Evolutionary conservation across 805 yeast species (phyloP).

Genomic region (Candida alai): DNA sequence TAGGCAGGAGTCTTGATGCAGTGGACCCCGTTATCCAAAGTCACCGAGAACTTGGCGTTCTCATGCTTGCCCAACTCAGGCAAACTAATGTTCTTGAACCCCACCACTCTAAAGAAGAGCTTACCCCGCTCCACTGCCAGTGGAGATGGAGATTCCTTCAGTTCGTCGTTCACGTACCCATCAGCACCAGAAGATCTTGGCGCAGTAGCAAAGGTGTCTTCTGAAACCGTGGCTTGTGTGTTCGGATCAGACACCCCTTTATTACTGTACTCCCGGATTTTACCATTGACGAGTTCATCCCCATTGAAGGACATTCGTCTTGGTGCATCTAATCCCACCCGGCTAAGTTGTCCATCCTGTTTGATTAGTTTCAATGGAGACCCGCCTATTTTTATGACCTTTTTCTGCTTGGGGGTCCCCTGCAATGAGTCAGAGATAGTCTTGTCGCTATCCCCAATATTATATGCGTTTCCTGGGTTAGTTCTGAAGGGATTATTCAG

Average conservation of each 20-base stretch:
- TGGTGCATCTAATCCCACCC: constrained; percentile 5
- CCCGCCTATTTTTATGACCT: constrained; percentile 36
- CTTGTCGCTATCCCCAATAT: neutral
- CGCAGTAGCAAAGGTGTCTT: constrained; percentile 8
- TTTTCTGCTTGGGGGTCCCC: constrained; percentile 11
- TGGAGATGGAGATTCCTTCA: constrained; percentile 1
- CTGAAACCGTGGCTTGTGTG: constrained; percentile 5
- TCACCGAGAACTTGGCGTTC: constrained; percentile 47
- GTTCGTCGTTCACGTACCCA: constrained; percentile 5
- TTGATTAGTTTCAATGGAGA: constrained; percentile 35
- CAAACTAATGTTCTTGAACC: constrained; percentile 43
- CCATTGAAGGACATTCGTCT: constrained; percentile 11
- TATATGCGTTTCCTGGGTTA: neutral
- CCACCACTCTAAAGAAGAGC: constrained; percentile 48
- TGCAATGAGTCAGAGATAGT: neutral
- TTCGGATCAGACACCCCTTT: constrained; percentile 6
- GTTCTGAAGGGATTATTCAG: constrained; percentile 3
- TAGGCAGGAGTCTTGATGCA: constrained; percentile 64
- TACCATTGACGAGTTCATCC: constrained; percentile 19
- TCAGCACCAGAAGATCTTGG: constrained; percentile 8
- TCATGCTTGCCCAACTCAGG: constrained; percentile 41
- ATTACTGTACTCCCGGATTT: constrained; percentile 17
- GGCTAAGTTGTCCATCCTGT: constrained; percentile 25
- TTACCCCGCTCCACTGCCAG: constrained; percentile 45
- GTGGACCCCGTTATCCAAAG: constrained; percentile 79